A percentile compares a stretch with the other conserved stretches of the same genome.
Evolutionary conservation across 495 filamentous ascomycete species (phyloP).

Genomic region (Delitschia confertaspora): DNA sequence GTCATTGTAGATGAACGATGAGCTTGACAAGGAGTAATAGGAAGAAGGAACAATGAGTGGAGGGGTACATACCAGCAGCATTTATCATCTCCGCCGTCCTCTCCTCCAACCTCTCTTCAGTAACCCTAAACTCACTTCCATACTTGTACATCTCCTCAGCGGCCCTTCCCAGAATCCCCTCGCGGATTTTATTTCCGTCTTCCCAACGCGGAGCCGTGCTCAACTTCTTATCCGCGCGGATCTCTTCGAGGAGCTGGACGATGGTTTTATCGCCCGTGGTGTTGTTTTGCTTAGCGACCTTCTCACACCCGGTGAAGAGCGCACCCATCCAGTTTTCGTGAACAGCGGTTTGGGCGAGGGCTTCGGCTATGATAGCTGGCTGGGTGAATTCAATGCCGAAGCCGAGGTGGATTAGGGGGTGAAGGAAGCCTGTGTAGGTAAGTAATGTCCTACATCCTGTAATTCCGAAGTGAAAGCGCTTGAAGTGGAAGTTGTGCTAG

Average conservation of each 20-base stretch:
- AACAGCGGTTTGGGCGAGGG: slow-evolving; percentile 62
- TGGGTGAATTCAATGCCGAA: slow-evolving; percentile 75
- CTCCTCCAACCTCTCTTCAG: slow-evolving; percentile 54
- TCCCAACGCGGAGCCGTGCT: slow-evolving; percentile 39
- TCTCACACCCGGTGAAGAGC: slow-evolving; percentile 49
- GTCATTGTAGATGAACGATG: neutral
- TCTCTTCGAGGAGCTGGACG: slow-evolving; percentile 50
- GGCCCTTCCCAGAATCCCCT: slow-evolving; percentile 56
- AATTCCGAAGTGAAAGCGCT: neutral
- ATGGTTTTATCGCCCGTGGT: slow-evolving; percentile 40
- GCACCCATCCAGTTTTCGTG: slow-evolving; percentile 44
- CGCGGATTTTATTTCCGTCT: slow-evolving; percentile 56
- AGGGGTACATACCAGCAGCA: slow-evolving; percentile 44
- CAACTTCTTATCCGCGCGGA: slow-evolving; percentile 48
- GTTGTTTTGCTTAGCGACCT: slow-evolving; percentile 35
- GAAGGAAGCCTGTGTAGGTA: slow-evolving; percentile 51
- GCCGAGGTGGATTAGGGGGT: slow-evolving; percentile 78
- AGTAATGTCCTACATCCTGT: neutral
- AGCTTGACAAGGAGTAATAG: no score
- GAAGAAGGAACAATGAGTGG: no score
- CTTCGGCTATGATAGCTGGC: slow-evolving; percentile 74
- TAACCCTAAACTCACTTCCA: slow-evolving; percentile 51
- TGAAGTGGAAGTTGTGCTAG: neutral
- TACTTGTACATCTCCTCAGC: slow-evolving; percentile 52
- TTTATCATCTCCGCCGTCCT: slow-evolving; percentile 72